Conservation (phyloP, 2,329 filamentous ascomycete species). For the Pestalotiopsis sp. region DNA sequence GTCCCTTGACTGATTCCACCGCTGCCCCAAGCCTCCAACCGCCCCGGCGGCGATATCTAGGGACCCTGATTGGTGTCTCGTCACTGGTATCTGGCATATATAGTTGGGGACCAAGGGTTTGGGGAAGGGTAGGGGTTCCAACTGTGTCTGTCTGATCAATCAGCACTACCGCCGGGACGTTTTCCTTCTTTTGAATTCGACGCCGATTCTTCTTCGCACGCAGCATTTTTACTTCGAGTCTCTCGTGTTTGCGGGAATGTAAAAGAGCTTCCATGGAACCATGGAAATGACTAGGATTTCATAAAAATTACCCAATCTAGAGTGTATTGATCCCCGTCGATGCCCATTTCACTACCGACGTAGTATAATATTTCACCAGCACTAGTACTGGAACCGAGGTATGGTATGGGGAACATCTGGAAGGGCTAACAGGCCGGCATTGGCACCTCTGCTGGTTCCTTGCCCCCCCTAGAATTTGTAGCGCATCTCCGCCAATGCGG, state of each 20-base stretch:
- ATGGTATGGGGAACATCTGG: not conserved
- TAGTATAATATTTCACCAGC: not conserved
- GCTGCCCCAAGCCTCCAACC: not conserved
- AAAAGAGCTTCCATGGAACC: too few relatives aligned
- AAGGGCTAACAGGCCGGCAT: not conserved
- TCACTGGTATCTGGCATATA: not conserved
- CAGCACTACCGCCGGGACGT: not conserved
- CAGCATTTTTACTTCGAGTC: not conserved
- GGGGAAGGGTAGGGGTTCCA: not conserved
- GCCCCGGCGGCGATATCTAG: not conserved
- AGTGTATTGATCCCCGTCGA: not conserved
- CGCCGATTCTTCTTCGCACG: not conserved
- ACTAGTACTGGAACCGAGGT: not conserved
- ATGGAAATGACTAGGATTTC: too few relatives aligned
- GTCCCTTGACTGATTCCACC: not conserved
- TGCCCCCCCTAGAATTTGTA: not conserved
- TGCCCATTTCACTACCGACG: not conserved
- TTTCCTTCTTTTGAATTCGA: not conserved
- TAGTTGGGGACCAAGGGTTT: not conserved
- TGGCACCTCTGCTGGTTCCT: not conserved
- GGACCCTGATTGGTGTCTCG: not conserved
- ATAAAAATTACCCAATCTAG: not conserved
- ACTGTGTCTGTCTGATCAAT: too few relatives aligned
- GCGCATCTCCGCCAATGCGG: not conserved
- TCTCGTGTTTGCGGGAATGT: too few relatives aligned